phyloP scores from a whole-genome alignment of 306 rosid genomes.

The Cicer cuneatum region DNA sequence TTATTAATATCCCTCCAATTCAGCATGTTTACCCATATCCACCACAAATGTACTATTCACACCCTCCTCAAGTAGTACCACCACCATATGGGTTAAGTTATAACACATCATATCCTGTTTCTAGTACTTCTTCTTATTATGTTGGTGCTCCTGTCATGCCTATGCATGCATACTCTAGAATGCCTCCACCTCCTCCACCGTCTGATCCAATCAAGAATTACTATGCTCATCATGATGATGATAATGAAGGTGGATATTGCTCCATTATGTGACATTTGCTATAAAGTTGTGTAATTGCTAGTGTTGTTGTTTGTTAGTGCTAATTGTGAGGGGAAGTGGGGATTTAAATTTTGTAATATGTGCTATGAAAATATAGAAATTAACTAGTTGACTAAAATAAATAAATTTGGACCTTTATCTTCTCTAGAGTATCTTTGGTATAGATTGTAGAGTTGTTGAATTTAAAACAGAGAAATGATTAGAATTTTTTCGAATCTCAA shows the following conservation, averaged over 20 bases:
- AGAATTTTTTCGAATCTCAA: background rate
- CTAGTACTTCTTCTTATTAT: constrained; percentile 56
- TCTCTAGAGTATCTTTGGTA: too few species aligned
- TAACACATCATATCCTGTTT: constrained; percentile 60
- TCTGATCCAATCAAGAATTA: constrained; percentile 46
- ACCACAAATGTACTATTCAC: constrained; percentile 49
- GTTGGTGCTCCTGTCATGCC: constrained; percentile 57
- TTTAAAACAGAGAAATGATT: background rate
- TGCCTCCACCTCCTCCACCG: constrained; percentile 53
- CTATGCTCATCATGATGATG: constrained; percentile 36
- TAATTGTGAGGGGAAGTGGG: constrained; percentile 28
- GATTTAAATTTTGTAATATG: constrained; percentile 48
- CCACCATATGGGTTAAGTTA: constrained; percentile 62
- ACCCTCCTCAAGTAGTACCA: constrained; percentile 32
- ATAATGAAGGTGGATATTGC: constrained; percentile 62
- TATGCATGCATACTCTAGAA: constrained; percentile 56
- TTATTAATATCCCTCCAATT: constrained; percentile 49
- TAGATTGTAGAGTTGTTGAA: background rate
- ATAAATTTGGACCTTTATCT: background rate
- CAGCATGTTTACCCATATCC: constrained; percentile 65
- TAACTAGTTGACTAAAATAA: background rate
- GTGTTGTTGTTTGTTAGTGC: constrained; percentile 31
- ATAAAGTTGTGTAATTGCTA: background rate
- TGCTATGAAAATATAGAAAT: constrained; percentile 17
- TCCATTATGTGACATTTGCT: constrained; percentile 60